Base-by-base conservation (phyloP, 176 grass and related monocot species). In the Bothriochloa decipiens region DNA sequence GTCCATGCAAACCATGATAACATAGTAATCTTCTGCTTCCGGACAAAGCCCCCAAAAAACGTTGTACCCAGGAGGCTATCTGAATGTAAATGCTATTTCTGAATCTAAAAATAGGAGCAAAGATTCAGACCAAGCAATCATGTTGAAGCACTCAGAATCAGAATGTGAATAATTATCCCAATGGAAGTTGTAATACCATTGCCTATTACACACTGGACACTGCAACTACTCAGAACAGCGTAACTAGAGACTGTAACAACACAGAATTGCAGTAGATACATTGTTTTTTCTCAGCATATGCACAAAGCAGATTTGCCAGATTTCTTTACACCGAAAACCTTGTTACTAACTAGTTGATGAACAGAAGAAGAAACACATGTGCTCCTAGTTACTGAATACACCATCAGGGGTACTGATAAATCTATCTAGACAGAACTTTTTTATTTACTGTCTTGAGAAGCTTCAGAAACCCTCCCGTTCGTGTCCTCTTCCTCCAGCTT, bases 351-450 rank as follows among this genome's bases (percentile, higher is more conserved):
- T 32, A 53, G 4, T 26, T 33, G 20, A 33, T 33, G 20, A 33
- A 32, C 53, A 63, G 3, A 81, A 64, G 1, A 85, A 43, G 13
- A 76, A 41, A 80, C 2, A 42, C 61, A 20, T 25, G n/a, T 43
- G 25, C 41, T 52, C 61, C 52, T 36, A 72, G 29, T 77, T 60
- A 74, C 25, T 58, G 71, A 55, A n/a, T 23, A 14, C 32, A 65
- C 29, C n/a, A 52, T 75, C 9, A 25, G 40, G 23, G 11, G 15
- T 3, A 79, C 50, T 60, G 68, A 57, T 16, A 80, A 45, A 85
- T 80, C 28, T 45, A 84, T 52, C 86, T 95, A 94, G 49, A 89
- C 78, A 68, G 91, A 97, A 82, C 50, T 84, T 53, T 91, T 94
- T 70, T 89, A 88, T 81, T 96, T 89, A n/a, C 43, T 70, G 73